Evolutionary conservation across 2,329 filamentous ascomycete species (phyloP).

Genomic region (Xylariaceae sp.): DNA sequence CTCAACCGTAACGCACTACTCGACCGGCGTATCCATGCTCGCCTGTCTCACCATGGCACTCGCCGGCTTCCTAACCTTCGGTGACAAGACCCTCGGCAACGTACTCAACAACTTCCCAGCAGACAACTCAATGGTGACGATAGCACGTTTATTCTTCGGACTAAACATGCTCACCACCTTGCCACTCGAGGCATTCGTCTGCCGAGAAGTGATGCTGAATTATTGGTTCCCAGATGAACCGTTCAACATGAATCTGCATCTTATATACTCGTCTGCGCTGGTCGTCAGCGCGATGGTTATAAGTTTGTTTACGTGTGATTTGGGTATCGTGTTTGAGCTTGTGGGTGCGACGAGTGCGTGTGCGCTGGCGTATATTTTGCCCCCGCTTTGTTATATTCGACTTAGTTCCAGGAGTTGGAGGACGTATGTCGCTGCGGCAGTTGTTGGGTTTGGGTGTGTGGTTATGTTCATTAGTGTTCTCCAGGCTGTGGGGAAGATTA

Average conservation of each 20-base stretch:
- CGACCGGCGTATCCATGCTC: conserved; percentile 83
- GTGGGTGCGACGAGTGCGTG: conserved; percentile 94
- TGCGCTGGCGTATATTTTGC: conserved; percentile 90
- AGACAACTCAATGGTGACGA: conserved; percentile 88
- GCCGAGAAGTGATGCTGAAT: conserved; percentile 90
- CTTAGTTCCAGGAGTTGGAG: conserved; percentile 73
- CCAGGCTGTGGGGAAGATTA: conserved; percentile 68
- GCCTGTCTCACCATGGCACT: conserved; percentile 87
- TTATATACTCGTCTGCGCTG: conserved; percentile 79
- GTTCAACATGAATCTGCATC: conserved; percentile 78
- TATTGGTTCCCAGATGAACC: conserved; percentile 69
- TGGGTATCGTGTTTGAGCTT: conserved; percentile 91
- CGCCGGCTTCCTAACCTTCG: conserved; percentile 87
- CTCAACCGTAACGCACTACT: conserved; percentile 87
- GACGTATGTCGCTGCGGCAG: conserved; percentile 66
- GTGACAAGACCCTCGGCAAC: conserved; percentile 87
- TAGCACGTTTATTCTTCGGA: conserved; percentile 91
- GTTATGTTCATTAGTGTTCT: conserved; percentile 81
- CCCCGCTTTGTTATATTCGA: conserved; percentile 92
- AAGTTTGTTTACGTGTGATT: conserved; percentile 82
- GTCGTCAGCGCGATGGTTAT: conserved; percentile 75
- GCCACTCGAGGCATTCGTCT: conserved; percentile 95
- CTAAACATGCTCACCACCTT: conserved; percentile 98
- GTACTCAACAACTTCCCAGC: conserved; percentile 96
- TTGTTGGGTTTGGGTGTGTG: conserved; percentile 72